Evolutionary conservation across 1,284 basidiomycete species (phyloP).

Genomic region (Apiotrichum porosum): DNA sequence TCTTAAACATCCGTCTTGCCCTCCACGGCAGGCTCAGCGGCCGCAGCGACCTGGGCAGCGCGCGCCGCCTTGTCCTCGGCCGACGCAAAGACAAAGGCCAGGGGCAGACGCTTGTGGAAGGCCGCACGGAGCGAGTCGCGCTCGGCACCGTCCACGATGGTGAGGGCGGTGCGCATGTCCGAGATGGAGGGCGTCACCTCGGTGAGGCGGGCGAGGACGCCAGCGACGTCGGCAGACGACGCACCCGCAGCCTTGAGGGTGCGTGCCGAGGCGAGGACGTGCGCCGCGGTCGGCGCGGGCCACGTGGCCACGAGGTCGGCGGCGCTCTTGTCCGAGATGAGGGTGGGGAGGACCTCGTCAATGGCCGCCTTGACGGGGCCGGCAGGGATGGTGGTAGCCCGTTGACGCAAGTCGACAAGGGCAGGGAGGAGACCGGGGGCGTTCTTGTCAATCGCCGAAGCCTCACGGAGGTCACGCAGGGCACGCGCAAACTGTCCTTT

Average conservation of each 20-base stretch:
- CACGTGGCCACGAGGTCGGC: constrained; percentile 60
- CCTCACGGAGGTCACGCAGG: constrained; percentile 62
- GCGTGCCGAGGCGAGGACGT: constrained; percentile 62
- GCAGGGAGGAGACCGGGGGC: constrained; percentile 68
- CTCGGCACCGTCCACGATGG: constrained; percentile 60
- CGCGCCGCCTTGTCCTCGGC: constrained; percentile 31
- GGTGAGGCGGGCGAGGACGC: constrained; percentile 59
- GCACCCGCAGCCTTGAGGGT: constrained; percentile 51
- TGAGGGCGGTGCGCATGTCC: constrained; percentile 57
- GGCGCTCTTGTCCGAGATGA: constrained; percentile 55
- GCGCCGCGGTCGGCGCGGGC: constrained; percentile 37
- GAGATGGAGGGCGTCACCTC: constrained; percentile 53
- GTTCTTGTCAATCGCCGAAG: constrained; percentile 57
- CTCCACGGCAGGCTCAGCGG: constrained; percentile 2
- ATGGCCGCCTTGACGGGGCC: constrained; percentile 41
- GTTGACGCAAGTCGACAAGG: constrained; percentile 60
- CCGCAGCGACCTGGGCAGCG: background rate
- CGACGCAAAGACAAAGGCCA: constrained; percentile 46
- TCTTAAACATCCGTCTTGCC: constrained; percentile 24
- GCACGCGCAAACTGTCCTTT: constrained; percentile 78
- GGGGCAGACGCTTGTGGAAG: constrained; percentile 33
- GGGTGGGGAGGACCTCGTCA: constrained; percentile 48
- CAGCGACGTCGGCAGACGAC: constrained; percentile 51
- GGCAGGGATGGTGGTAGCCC: constrained; percentile 38
- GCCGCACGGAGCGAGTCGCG: constrained; percentile 38